Base-by-base conservation (phyloP, 164 flowering plant species). In the Piper betle region DNA sequence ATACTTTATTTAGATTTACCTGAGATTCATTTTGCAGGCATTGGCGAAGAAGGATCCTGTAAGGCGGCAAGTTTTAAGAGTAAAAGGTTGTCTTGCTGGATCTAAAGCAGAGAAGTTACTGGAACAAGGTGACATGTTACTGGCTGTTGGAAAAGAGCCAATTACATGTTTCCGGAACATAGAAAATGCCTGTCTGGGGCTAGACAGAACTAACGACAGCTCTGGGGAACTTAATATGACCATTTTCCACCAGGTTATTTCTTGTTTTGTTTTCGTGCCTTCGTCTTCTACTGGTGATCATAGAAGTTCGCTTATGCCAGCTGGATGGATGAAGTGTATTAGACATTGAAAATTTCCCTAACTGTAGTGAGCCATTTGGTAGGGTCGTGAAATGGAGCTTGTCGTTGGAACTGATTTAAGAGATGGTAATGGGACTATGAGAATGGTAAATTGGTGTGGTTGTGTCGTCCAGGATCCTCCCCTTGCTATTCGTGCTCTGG, bases 31-130 rank as follows among this genome's bases (percentile, higher is more conserved):
- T 58, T 37, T 66, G 20, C 62, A 89, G 95, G 89, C 91, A 65
- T 84, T 92, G 64, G 88, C 84, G n/a, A 87, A 84, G 75, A 92
- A 89, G 68, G 98, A 92, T 81, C 89, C 96, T 40, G 55, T 87
- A 38, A 78, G 98, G 64, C 82, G 93, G 25, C 96, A 92, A 68
- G 98, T 92, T 66, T 71, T 92, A 66, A 88, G 98, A 16, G 96
- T 92, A 40, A 89, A 87, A 76, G 95, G 96, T 65, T 92, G 98
- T 74, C 79, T 87, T 65, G 95, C 95, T 64, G 98, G 98, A 73
- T 92, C 98, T 58, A 84, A 73, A 72, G 98, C 98, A 52, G 91
- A 82, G 52, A 73, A 79, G 63, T 61, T 79, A 42, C 62, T 92
- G 62, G 95, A 92, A 69, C 93, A 89, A 75, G 95, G 95, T 59